Evolutionary conservation across 2,329 filamentous ascomycete species (phyloP).

Genomic region (Scytalidium lignicola): DNA sequence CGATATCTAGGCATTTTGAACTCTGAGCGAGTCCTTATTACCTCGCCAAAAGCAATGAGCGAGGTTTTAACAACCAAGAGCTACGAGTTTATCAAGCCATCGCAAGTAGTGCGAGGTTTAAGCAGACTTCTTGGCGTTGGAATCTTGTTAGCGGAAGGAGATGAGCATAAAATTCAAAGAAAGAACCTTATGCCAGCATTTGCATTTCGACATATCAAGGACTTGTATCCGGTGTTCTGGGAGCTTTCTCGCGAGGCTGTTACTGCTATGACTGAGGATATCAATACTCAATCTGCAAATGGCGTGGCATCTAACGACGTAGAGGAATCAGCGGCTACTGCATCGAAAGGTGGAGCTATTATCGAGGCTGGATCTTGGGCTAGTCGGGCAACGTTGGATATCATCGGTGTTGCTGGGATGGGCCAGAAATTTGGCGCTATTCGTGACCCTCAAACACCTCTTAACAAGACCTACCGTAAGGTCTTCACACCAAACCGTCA

Average conservation of each 20-base stretch:
- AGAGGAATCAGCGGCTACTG: slow-evolving; percentile 11
- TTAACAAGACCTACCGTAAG: slow-evolving; percentile 51
- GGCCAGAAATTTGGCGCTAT: slow-evolving; percentile 67
- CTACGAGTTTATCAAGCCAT: slow-evolving; percentile 66
- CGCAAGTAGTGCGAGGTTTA: slow-evolving; percentile 47
- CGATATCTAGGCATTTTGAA: slow-evolving; percentile 61
- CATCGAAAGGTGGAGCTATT: slow-evolving; percentile 30
- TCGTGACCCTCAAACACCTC: slow-evolving; percentile 50
- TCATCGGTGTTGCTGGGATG: slow-evolving; percentile 68
- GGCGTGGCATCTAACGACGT: slow-evolving; percentile 29
- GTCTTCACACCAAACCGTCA: slow-evolving; percentile 49
- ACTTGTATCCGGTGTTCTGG: slow-evolving; percentile 84
- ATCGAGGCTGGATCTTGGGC: slow-evolving; percentile 59
- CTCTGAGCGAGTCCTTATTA: slow-evolving; percentile 55
- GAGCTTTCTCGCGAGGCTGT: slow-evolving; percentile 65
- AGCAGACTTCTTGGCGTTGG: slow-evolving; percentile 64
- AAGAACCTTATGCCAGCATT: slow-evolving; percentile 80
- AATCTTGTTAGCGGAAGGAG: slow-evolving; percentile 79
- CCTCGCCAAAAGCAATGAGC: slow-evolving; percentile 58
- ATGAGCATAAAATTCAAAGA: slow-evolving; percentile 78
- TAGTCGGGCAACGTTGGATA: slow-evolving; percentile 66
- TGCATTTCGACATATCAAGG: slow-evolving; percentile 78
- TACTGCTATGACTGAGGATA: slow-evolving; percentile 50
- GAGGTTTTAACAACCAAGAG: slow-evolving; percentile 65
- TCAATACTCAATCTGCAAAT: slow-evolving; percentile 34